These are phyloP conservation scores for Naganishia vaughanmartiniae DNA, from an alignment of 768 basidiomycete genomes.

Conservation along the genomic window DNA sequence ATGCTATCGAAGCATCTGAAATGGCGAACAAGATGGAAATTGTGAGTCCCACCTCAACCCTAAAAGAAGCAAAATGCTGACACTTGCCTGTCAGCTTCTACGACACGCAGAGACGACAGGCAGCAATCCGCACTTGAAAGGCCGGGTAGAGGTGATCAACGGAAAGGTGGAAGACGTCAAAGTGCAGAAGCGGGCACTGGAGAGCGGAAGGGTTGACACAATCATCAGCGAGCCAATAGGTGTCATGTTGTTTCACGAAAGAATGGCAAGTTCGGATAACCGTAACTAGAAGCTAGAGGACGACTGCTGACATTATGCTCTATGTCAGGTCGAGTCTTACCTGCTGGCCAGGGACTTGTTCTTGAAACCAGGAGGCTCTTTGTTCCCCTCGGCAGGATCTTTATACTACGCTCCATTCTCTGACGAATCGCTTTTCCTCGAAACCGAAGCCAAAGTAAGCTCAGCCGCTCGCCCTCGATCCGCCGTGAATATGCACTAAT, in stretches of 20 bases:
- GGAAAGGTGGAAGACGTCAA: constrained; percentile 46
- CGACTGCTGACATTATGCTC: background rate
- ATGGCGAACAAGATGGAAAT: constrained; percentile 49
- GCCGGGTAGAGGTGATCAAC: constrained; percentile 42
- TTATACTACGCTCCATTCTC: constrained; percentile 49
- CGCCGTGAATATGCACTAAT: background rate
- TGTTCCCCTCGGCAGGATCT: constrained; percentile 45
- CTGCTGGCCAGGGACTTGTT: constrained; percentile 48
- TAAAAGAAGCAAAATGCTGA: background rate
- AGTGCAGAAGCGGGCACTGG: constrained; percentile 40
- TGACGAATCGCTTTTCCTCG: constrained; percentile 45
- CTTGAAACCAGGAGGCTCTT: constrained; percentile 46
- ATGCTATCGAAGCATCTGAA: constrained; percentile 48
- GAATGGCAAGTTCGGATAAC: constrained; percentile 42
- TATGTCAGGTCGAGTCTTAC: constrained; percentile 47
- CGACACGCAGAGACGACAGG: constrained; percentile 40
- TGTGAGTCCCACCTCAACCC: constrained; percentile 33
- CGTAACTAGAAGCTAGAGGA: background rate
- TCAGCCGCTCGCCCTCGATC: background rate
- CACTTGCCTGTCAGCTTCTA: constrained; percentile 34
- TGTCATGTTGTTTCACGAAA: constrained; percentile 50
- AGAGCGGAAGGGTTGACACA: constrained; percentile 47
- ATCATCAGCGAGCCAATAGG: constrained; percentile 52
- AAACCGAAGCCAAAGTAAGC: constrained; percentile 48
- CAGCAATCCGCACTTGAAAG: constrained; percentile 43